Base-by-base conservation (phyloP, 1,284 basidiomycete genomes). In the Cutaneotrichosporon sp. region DNA sequence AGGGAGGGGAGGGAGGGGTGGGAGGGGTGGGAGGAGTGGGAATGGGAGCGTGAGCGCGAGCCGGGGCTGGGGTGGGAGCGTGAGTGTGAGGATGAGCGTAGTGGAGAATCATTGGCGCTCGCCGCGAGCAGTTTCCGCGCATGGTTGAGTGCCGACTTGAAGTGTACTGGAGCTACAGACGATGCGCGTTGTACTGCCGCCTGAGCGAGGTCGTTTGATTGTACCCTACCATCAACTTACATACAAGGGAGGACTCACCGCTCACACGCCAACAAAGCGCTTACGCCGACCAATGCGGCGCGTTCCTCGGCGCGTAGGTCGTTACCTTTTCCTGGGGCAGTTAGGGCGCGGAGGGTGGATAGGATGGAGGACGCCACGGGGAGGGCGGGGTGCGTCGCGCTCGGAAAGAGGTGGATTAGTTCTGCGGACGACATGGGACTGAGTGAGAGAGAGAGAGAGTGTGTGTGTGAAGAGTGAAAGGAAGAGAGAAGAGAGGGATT, bases 201-300 rank as follows among this genome's bases (percentile, higher is more conserved):
- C 34, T 70, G 66, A 32, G 69, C 55, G 8, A 79, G 67, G 59
- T 79, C 77, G 67, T 76, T 69, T 3, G 62, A 66, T 49, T 78
- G 76, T 1, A 78, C 64, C 38, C 77, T 78, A 60, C 10, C 2
- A 47, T 64, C 16, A 67, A 60, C 31, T 10, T 36, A 26, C 26
- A 26, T 26, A 26, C 26, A 6, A 34, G 18, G 7, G 10, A 32
- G 22, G 30, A 71, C 77, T 63, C 63, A 80, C 79, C 69, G 70
- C 67, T 81, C 79, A 56, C 77, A 80, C 1, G 71, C 79, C 18
- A 81, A 58, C 42, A 81, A 60, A 0, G 77, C 79, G n/a, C 72
- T 66, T 8, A 80, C 73, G 32, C 76, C 78, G 5, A 76, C 74
- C 50, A 81, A 67, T 22, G 79, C 79, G 0, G 76, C 67, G 32